phyloP scores from a whole-genome alignment of 1,139 yeast species.

The Maudiozyma humilis region DNA sequence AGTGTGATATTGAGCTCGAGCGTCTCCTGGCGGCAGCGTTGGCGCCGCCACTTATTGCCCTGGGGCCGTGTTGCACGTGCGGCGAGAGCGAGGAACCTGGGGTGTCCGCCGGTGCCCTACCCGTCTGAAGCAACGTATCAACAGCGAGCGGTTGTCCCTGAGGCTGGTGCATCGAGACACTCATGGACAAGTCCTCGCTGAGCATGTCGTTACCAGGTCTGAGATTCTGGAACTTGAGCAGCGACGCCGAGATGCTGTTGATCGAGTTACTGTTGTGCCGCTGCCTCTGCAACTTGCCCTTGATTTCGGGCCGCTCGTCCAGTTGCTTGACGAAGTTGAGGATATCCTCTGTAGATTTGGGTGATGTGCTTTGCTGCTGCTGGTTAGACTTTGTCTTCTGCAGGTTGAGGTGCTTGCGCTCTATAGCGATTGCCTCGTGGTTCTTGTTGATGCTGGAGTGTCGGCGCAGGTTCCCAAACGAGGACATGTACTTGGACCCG shows the following conservation, averaged over 20 bases:
- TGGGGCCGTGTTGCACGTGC: not conserved
- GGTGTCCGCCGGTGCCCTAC: not conserved
- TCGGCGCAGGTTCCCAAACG: constrained; percentile 34
- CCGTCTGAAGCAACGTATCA: too few species aligned
- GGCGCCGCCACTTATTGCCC: not conserved
- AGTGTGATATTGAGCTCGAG: constrained; percentile 22
- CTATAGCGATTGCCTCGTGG: constrained; percentile 24
- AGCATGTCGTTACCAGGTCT: constrained; percentile 40
- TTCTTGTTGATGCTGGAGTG: constrained; percentile 33
- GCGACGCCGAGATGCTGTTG: constrained; percentile 32
- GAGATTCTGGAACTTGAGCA: constrained; percentile 42
- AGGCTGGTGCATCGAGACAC: constrained; percentile 32
- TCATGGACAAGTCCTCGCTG: constrained; percentile 34
- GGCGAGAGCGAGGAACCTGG: not conserved
- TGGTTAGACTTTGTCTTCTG: constrained; percentile 1
- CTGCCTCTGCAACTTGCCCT: constrained; percentile 34
- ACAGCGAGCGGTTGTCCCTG: constrained; percentile 6
- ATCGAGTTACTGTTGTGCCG: constrained; percentile 22
- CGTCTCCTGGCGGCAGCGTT: constrained; percentile 5
- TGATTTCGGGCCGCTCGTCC: constrained; percentile 58
- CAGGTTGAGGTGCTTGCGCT: constrained; percentile 15
- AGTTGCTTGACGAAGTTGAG: constrained; percentile 75
- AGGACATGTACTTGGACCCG: constrained; percentile 34
- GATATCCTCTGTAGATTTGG: constrained; percentile 47
- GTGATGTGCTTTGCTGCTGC: not conserved